These are phyloP conservation scores for Chlorophyllum brunneum DNA, from an alignment of 768 basidiomycete genomes.

Conservation along the genomic window DNA sequence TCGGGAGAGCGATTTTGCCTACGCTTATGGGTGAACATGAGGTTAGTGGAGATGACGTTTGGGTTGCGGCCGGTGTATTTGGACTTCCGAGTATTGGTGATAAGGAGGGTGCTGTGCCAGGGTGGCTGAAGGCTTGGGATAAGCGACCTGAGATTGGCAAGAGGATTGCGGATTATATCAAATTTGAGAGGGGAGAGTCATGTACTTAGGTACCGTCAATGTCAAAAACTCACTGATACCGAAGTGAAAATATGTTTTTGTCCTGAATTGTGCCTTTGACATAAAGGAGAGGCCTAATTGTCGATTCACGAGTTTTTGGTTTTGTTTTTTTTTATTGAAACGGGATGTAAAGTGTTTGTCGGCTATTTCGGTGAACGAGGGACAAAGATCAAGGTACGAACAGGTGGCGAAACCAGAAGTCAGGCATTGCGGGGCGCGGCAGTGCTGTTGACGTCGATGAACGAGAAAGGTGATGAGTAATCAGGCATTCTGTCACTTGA, in stretches of 20 bases:
- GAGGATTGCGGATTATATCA: neutral
- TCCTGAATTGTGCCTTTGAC: no score
- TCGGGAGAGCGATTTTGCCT: constrained; percentile 63
- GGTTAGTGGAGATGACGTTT: constrained; percentile 36
- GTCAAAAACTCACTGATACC: no score
- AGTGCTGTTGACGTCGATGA: no score
- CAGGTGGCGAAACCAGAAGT: neutral
- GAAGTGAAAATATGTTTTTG: no score
- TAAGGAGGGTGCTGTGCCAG: constrained; percentile 32
- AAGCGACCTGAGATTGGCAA: constrained; percentile 30
- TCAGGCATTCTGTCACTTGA: no score
- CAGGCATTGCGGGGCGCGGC: no score
- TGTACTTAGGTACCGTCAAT: neutral
- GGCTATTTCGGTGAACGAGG: no score
- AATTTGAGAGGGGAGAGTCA: neutral
- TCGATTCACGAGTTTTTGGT: no score
- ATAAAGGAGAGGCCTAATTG: no score
- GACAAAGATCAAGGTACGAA: neutral
- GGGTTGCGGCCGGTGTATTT: constrained; percentile 67
- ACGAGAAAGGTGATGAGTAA: no score
- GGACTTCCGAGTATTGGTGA: constrained; percentile 44
- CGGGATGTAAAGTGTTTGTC: no score
- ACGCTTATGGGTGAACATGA: constrained; percentile 51
- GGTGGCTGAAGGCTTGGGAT: constrained; percentile 47
- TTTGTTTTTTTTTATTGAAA: no score